phyloP scores from a whole-genome alignment of 495 filamentous ascomycete genomes.

The Penicillium subrubescens region DNA sequence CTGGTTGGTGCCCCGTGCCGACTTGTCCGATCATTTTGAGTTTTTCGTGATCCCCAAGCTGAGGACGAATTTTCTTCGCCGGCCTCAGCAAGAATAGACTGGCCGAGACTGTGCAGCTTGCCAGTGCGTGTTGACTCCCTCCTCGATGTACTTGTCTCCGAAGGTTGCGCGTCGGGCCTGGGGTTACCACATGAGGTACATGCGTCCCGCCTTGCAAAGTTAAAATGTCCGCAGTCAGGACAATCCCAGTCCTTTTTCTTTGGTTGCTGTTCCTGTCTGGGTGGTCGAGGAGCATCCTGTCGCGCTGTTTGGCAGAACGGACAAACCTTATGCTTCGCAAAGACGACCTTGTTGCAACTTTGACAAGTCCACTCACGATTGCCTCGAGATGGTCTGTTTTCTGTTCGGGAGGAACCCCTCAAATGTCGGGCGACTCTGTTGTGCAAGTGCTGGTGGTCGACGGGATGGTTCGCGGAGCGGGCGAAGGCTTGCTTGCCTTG shows the following conservation, averaged over 20 bases:
- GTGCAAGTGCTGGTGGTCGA: neutral
- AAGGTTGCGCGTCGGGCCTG: neutral
- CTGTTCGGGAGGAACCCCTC: neutral
- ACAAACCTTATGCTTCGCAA: slow-evolving; percentile 27
- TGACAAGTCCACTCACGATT: slow-evolving; percentile 39
- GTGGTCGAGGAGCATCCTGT: slow-evolving; percentile 18
- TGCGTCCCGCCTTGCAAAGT: slow-evolving; percentile 1
- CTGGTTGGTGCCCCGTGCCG: slow-evolving; percentile 7
- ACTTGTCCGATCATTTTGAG: neutral
- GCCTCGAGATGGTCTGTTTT: slow-evolving; percentile 2
- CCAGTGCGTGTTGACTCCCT: slow-evolving; percentile 7
- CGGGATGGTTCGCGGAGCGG: neutral
- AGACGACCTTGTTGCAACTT: slow-evolving; percentile 28
- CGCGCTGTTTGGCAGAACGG: slow-evolving; percentile 34
- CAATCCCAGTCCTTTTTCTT: slow-evolving; percentile 14
- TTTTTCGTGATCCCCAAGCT: neutral
- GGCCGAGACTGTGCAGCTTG: slow-evolving; percentile 28
- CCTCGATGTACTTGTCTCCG: neutral
- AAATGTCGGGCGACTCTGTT: neutral
- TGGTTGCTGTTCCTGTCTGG: neutral
- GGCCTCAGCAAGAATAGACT: slow-evolving; percentile 16
- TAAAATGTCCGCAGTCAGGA: slow-evolving; percentile 2
- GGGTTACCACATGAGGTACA: slow-evolving; percentile 8
- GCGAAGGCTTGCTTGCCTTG: neutral
- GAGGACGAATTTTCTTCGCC: neutral